Conservation (phyloP, 768 basidiomycete genomes). For the Leccinum imitatum region DNA sequence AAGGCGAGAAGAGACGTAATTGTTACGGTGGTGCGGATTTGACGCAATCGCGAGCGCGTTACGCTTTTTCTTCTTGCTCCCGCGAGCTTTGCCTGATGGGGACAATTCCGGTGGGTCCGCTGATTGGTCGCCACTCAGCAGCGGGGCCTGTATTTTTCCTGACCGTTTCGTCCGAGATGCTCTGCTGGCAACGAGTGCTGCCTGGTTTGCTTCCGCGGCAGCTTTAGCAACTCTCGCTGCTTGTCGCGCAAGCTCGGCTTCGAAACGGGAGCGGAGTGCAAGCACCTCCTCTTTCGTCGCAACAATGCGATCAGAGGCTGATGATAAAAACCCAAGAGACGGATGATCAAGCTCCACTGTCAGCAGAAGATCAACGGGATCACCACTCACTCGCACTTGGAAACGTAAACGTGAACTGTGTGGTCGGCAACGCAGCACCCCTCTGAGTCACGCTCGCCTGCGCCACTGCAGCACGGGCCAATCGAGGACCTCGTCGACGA, state of each 20-base stretch:
- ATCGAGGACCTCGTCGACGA: conserved; percentile 50
- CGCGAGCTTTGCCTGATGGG: conserved; percentile 28
- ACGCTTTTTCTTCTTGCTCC: conserved; percentile 89
- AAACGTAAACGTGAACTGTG: conserved; percentile 61
- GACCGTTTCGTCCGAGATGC: conserved; percentile 38
- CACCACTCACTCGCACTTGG: conserved; percentile 69
- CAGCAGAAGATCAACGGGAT: conserved; percentile 22
- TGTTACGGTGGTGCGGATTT: conserved; percentile 93
- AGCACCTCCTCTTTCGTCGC: conserved; percentile 70
- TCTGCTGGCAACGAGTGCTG: conserved; percentile 39
- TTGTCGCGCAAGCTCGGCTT: conserved; percentile 71
- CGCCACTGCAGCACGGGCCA: conserved; percentile 44
- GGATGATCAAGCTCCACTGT: conserved; percentile 26
- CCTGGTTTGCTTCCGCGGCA: conserved; percentile 52
- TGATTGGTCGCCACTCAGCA: conserved; percentile 34
- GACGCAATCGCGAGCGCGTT: conserved; percentile 88
- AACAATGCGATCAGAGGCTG: conserved; percentile 72
- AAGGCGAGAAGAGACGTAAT: conserved; percentile 87
- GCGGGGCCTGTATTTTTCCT: conserved; percentile 37
- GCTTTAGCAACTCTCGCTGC: conserved; percentile 53
- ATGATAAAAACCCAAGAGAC: conserved; percentile 20
- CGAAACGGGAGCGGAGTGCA: conserved; percentile 64
- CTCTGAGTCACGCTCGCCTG: conserved; percentile 11
- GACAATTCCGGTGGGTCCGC: conserved; percentile 41
- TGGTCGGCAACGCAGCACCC: conserved; percentile 46